Evolutionary conservation across 202 grass and related monocot species (phyloP).

Genomic region (Hordeum pubiflorum): DNA sequence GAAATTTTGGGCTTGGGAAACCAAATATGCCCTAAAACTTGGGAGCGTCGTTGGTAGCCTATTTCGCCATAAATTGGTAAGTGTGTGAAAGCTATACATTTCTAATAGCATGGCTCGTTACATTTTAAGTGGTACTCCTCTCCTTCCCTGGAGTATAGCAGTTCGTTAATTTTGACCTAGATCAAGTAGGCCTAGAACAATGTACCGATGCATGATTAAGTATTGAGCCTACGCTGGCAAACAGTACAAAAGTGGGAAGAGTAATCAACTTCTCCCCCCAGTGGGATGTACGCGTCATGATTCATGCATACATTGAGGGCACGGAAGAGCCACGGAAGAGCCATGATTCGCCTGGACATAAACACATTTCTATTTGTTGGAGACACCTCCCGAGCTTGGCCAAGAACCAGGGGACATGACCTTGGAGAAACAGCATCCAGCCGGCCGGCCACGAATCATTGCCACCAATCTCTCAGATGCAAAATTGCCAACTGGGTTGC

Average conservation of each 20-base stretch:
- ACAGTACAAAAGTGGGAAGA: background rate
- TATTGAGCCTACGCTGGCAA: background rate
- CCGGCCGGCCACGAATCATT: background rate
- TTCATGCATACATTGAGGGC: background rate
- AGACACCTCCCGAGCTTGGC: slow-evolving; percentile 8
- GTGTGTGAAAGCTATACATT: no score
- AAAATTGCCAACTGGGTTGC: background rate
- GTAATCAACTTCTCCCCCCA: background rate
- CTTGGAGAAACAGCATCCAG: background rate
- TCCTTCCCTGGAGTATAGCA: background rate
- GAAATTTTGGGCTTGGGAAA: no score
- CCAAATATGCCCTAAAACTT: no score
- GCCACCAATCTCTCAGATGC: background rate
- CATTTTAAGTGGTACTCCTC: no score
- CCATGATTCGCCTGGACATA: background rate
- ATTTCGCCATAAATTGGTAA: no score
- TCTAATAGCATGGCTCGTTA: no score
- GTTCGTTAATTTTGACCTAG: background rate
- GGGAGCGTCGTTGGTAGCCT: no score
- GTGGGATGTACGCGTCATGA: background rate
- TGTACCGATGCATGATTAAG: background rate
- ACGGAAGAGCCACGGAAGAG: slow-evolving; percentile 10
- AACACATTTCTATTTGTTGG: background rate
- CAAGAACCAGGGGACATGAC: slow-evolving; percentile 20
- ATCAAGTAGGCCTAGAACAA: background rate